These are phyloP conservation scores for Rhizopogon vesiculosus DNA, from an alignment of 768 basidiomycete genomes.

Conservation along the genomic window DNA sequence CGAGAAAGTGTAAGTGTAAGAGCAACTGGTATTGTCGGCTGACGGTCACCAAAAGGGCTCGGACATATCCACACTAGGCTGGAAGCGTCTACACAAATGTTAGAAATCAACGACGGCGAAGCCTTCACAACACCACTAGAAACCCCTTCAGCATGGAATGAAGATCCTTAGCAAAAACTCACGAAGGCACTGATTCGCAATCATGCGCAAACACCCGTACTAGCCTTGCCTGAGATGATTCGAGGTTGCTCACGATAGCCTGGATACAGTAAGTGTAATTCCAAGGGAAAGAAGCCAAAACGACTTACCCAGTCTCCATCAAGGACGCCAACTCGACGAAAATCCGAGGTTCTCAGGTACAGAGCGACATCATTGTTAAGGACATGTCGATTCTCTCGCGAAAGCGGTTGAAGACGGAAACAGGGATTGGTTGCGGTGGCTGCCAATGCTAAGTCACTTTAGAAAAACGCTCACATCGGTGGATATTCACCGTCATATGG, in stretches of 20 bases:
- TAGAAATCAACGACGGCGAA: constrained; percentile 52
- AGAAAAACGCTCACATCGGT: background rate
- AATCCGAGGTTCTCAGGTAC: constrained; percentile 58
- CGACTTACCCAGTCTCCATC: constrained; percentile 73
- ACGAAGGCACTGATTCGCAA: constrained; percentile 32
- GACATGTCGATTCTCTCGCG: background rate
- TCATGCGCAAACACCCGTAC: constrained; percentile 57
- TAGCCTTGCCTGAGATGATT: constrained; percentile 39
- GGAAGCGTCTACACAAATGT: constrained; percentile 34
- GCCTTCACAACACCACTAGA: constrained; percentile 35
- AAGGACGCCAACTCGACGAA: constrained; percentile 61
- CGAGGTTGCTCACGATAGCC: constrained; percentile 44
- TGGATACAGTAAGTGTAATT: constrained; percentile 19
- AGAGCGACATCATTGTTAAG: constrained; percentile 47
- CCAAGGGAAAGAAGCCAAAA: background rate
- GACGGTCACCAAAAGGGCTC: constrained; percentile 56
- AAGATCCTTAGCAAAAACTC: constrained; percentile 13
- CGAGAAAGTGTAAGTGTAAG: constrained; percentile 69
- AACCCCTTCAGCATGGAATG: background rate
- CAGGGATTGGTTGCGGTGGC: constrained; percentile 8
- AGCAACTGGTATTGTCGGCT: constrained; percentile 65
- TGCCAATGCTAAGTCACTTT: background rate
- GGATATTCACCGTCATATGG: constrained; percentile 8
- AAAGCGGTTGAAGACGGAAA: constrained; percentile 29
- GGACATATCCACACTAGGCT: constrained; percentile 36